Conservation (phyloP, 1,284 basidiomycete genomes). For the Ustilago vetiveriae region DNA sequence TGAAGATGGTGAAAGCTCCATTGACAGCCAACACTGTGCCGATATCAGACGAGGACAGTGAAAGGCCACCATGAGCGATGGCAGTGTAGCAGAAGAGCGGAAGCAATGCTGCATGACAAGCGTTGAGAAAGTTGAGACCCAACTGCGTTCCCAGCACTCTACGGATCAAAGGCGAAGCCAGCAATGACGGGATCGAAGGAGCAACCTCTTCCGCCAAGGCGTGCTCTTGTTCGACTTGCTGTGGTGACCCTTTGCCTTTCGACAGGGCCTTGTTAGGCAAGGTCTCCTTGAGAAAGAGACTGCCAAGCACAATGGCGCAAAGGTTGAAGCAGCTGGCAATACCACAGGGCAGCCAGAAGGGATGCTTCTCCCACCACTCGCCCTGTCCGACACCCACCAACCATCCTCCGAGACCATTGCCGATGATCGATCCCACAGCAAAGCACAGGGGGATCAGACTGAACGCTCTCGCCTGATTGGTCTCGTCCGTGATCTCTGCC, state of each 20-base stretch:
- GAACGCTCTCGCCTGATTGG: constrained; percentile 57
- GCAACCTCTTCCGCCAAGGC: background rate
- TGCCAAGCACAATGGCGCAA: constrained; percentile 57
- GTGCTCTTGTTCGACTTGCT: background rate
- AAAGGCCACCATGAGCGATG: constrained; percentile 44
- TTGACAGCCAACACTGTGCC: constrained; percentile 50
- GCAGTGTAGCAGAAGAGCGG: constrained; percentile 53
- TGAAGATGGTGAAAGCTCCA: constrained; percentile 43
- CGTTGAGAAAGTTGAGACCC: constrained; percentile 52
- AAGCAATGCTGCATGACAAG: constrained; percentile 47
- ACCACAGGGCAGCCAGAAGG: constrained; percentile 68
- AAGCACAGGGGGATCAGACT: constrained; percentile 54
- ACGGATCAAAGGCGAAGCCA: constrained; percentile 14
- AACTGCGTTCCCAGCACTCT: constrained; percentile 54
- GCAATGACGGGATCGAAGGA: constrained; percentile 23
- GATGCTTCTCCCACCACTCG: constrained; percentile 53
- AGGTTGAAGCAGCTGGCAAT: constrained; percentile 62
- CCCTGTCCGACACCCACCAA: constrained; percentile 50
- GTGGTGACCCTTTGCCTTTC: background rate
- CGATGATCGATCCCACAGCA: constrained; percentile 45
- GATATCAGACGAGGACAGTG: constrained; percentile 38
- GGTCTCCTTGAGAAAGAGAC: constrained; percentile 67
- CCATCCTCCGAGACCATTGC: constrained; percentile 59
- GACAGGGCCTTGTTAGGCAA: constrained; percentile 35
- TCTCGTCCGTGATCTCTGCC: constrained; percentile 57